Conservation (phyloP, 352 stramenopile species). For the Phytopythium chamaehyphon region DNA sequence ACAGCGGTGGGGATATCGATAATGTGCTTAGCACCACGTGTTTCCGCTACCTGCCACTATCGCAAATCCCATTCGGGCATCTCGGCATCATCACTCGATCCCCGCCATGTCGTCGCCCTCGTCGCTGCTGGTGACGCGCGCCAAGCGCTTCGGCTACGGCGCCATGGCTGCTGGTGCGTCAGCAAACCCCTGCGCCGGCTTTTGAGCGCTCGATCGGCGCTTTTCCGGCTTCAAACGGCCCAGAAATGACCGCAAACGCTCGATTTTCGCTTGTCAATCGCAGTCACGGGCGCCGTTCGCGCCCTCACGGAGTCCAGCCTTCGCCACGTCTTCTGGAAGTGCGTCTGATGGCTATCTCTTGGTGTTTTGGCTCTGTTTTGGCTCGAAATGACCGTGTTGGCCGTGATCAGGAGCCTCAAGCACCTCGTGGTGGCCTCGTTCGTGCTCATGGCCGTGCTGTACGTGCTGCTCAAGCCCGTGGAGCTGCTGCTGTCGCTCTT, state of each 20-base stretch:
- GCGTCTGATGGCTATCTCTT: slow-evolving; percentile 10
- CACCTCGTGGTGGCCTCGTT: slow-evolving; percentile 43
- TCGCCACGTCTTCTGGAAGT: slow-evolving; percentile 46
- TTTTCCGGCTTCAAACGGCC: neutral
- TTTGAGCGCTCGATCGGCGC: neutral
- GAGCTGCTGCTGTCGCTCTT: slow-evolving; percentile 54
- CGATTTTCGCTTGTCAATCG: neutral
- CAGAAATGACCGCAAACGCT: neutral
- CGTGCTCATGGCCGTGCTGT: slow-evolving; percentile 46
- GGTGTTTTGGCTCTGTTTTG: neutral
- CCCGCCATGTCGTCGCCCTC: slow-evolving; percentile 4
- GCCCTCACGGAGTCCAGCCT: slow-evolving; percentile 37
- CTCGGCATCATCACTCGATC: too few relatives aligned
- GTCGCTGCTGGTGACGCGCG: slow-evolving; percentile 13
- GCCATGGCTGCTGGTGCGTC: slow-evolving; percentile 18
- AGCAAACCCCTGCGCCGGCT: neutral
- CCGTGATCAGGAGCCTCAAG: slow-evolving; percentile 33
- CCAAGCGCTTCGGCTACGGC: slow-evolving; percentile 31
- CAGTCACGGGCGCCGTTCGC: slow-evolving; percentile 27
- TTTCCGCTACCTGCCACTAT: too few relatives aligned
- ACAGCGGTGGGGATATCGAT: too few relatives aligned
- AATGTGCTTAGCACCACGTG: too few relatives aligned
- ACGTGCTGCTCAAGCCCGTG: slow-evolving; percentile 45
- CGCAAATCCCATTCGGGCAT: too few relatives aligned
- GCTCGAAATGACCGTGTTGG: too few relatives aligned